Conservation (phyloP, 768 basidiomycete species). For the Hygrocybe coccinea region DNA sequence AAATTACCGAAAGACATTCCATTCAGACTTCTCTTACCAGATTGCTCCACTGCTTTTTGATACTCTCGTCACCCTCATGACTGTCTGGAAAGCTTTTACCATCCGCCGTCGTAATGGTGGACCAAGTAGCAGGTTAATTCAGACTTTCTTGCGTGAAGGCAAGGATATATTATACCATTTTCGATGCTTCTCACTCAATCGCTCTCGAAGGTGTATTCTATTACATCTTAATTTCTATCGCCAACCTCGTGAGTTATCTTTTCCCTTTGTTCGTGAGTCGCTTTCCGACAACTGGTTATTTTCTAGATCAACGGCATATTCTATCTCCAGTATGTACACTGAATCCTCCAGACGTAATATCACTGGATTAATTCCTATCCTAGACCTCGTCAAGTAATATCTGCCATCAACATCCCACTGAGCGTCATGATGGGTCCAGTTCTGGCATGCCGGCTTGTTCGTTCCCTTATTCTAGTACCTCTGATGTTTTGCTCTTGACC, state of each 20-base stretch:
- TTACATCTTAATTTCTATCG: conserved; percentile 80
- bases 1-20: background rate
- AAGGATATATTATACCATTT: conserved; percentile 11
- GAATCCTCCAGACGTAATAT: conserved; percentile 3
- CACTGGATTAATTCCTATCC: conserved; percentile 11
- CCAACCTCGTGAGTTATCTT: conserved; percentile 52
- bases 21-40: conserved; percentile 30
- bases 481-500: conserved; percentile 5
- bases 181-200: background rate
- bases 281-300: background rate
- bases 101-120: conserved; percentile 73
- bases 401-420: conserved; percentile 78
- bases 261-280: background rate
- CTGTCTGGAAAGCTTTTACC: conserved; percentile 70
- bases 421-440: conserved; percentile 81
- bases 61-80: conserved; percentile 76
- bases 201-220: conserved; percentile 66
- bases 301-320: conserved; percentile 71
- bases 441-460: conserved; percentile 71
- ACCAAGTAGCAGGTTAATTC: conserved; percentile 72
- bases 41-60: conserved; percentile 80
- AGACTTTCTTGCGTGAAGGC: conserved; percentile 83
- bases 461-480: conserved; percentile 11
- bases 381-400: conserved; percentile 77
- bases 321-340: conserved; percentile 61